Conservation (phyloP, 768 basidiomycete species). For the Kwoniella mangroviensis region DNA sequence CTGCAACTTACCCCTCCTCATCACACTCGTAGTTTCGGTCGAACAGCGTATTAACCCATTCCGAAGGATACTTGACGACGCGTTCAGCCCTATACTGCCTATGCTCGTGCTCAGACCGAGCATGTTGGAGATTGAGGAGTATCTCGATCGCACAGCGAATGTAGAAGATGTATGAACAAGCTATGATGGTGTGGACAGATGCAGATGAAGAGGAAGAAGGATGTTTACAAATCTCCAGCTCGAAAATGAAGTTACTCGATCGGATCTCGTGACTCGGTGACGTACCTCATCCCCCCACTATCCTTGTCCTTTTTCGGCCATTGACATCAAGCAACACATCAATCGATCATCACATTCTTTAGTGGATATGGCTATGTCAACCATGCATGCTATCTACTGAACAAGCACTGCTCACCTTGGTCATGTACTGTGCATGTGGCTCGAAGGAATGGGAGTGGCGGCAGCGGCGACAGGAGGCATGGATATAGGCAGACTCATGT, state of each 20-base stretch:
- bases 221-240: neutral
- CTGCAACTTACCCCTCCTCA: neutral
- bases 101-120: neutral
- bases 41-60: neutral
- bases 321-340: too few relatives aligned
- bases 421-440: too few relatives aligned
- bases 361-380: too few relatives aligned
- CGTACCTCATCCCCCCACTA: neutral
- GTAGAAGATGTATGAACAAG: neutral
- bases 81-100: neutral
- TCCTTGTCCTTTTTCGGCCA: too few relatives aligned
- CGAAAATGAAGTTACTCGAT: neutral
- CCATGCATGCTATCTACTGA: too few relatives aligned
- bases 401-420: too few relatives aligned
- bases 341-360: too few relatives aligned
- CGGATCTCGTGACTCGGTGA: conserved; percentile 6
- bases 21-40: neutral
- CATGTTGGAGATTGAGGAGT: neutral
- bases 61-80: conserved; percentile 1
- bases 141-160: neutral
- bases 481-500: too few relatives aligned
- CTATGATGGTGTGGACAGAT: neutral
- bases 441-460: too few relatives aligned
- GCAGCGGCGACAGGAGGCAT: too few relatives aligned
- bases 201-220: neutral